phyloP scores from a whole-genome alignment of 306 rosid species.

The Canavalia ensiformis region DNA sequence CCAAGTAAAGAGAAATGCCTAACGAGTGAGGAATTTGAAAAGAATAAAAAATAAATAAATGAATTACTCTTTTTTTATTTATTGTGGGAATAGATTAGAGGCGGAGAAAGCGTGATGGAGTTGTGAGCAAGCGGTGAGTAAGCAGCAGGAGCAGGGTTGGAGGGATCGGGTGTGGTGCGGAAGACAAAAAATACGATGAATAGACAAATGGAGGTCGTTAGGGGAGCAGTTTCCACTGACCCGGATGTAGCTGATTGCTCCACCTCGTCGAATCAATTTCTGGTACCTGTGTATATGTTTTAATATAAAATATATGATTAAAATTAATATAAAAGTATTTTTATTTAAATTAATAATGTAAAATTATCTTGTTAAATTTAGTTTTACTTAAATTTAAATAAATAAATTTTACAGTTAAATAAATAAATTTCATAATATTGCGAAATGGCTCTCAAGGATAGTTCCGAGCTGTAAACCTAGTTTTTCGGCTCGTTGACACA shows the following conservation, averaged over 20 bases:
- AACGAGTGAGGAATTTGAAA: not conserved
- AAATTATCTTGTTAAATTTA: no score
- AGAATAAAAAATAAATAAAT: not conserved
- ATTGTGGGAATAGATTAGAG: not conserved
- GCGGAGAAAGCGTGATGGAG: conserved; percentile 14
- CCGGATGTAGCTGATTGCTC: conserved; percentile 18
- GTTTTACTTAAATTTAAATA: no score
- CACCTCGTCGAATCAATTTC: not conserved
- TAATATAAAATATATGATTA: no score
- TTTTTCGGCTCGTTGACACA: not conserved
- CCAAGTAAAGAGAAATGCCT: not conserved
- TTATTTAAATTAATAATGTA: no score
- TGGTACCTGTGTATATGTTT: no score
- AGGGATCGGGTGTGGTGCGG: not conserved
- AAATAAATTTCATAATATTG: no score
- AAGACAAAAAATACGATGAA: not conserved
- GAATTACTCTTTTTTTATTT: not conserved
- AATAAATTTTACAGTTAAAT: no score
- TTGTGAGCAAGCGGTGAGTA: not conserved
- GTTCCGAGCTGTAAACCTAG: not conserved
- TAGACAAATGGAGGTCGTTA: not conserved
- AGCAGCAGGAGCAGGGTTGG: not conserved
- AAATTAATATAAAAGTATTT: no score
- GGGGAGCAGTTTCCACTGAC: not conserved
- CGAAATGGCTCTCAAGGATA: no score